These are phyloP conservation scores for Apiotrichum porosum DNA, from an alignment of 1,284 basidiomycete genomes.

Conservation along the genomic window DNA sequence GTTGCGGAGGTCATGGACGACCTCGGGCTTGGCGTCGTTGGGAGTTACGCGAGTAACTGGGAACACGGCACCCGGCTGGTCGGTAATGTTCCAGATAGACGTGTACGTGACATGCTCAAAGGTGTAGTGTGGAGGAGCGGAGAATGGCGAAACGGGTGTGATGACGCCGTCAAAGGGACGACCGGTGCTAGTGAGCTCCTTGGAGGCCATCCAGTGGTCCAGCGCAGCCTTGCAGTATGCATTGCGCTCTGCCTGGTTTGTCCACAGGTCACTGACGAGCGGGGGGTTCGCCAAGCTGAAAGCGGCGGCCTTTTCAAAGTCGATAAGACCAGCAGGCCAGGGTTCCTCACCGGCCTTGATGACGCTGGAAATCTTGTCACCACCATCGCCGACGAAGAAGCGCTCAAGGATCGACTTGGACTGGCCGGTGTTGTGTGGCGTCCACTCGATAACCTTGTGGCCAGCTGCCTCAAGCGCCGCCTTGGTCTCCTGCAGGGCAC, in stretches of 20 bases:
- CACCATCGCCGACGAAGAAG: constrained; percentile 40
- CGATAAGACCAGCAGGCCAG: constrained; percentile 26
- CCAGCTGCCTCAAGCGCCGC: constrained; percentile 60
- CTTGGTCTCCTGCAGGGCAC: constrained; percentile 60
- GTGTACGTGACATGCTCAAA: constrained; percentile 37
- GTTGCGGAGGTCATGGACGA: constrained; percentile 52
- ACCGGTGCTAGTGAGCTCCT: constrained; percentile 31
- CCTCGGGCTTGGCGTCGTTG: constrained; percentile 41
- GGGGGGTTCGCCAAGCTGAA: constrained; percentile 10
- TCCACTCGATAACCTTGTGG: constrained; percentile 55
- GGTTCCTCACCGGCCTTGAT: constrained; percentile 28
- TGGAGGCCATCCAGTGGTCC: constrained; percentile 31
- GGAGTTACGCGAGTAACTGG: constrained; percentile 62
- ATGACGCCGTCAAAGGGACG: constrained; percentile 40
- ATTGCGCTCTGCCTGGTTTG: constrained; percentile 26
- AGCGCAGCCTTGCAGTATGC: constrained; percentile 28
- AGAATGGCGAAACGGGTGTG: constrained; percentile 26
- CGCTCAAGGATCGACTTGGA: constrained; percentile 22
- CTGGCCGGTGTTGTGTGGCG: constrained; percentile 19
- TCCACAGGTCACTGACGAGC: constrained; percentile 32
- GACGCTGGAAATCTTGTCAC: constrained; percentile 30
- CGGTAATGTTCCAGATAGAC: constrained; percentile 38
- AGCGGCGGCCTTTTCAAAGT: constrained; percentile 22
- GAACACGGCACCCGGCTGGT: constrained; percentile 53
- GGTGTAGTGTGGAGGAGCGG: constrained; percentile 27